phyloP scores from a whole-genome alignment of 257 asterid species.

The Plantago major region DNA sequence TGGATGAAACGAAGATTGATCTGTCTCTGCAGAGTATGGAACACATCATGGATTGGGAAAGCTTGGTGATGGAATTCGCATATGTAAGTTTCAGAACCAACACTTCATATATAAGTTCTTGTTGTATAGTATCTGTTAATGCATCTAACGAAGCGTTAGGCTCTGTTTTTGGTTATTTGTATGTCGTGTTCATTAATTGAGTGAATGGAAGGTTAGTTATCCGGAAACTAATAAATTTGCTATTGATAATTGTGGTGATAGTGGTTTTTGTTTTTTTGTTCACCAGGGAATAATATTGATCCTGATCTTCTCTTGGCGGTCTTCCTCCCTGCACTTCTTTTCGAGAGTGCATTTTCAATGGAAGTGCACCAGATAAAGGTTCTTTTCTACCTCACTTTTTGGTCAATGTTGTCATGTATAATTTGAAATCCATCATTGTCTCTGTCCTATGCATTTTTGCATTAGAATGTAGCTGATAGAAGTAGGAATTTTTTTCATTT shows the following conservation, averaged over 20 bases:
- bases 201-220: too few relatives aligned
- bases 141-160: too few relatives aligned
- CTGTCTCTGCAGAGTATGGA: constrained; percentile 58
- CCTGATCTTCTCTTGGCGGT: constrained; percentile 97
- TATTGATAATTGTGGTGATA: constrained; percentile 13
- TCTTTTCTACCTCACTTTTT: neutral
- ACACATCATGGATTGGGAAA: constrained; percentile 71
- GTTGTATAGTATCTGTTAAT: constrained; percentile 7
- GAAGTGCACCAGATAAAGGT: constrained; percentile 99
- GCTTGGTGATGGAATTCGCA: constrained; percentile 85
- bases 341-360: constrained; percentile 91
- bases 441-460: too few relatives aligned
- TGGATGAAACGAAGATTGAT: constrained; percentile 7
- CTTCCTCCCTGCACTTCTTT: constrained; percentile 98
- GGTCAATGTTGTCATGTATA: neutral
- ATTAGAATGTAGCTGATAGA: too few relatives aligned
- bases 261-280: constrained; percentile 19
- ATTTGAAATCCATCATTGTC: neutral
- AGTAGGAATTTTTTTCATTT: too few relatives aligned
- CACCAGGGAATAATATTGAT: constrained; percentile 76
- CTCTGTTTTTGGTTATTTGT: too few relatives aligned
- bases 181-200: too few relatives aligned
- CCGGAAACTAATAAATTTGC: neutral
- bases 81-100: constrained; percentile 57
- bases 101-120: constrained; percentile 1